Evolutionary conservation across 2,329 filamentous ascomycete species (phyloP).

Genomic region (Trichoderma gracile): DNA sequence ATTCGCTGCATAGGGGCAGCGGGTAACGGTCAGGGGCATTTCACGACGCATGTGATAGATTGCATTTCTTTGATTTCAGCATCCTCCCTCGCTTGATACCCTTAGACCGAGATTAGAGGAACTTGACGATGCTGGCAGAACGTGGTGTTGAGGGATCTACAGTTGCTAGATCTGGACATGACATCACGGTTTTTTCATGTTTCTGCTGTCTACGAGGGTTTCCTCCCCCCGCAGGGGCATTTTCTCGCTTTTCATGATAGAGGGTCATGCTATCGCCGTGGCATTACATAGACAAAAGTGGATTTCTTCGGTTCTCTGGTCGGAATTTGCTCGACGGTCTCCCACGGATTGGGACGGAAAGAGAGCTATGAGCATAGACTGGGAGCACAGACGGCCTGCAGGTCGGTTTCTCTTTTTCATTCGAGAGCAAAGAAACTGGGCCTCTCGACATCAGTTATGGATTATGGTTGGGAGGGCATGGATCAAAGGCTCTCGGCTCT

Average conservation of each 20-base stretch:
- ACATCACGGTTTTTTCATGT: slow-evolving; percentile 41
- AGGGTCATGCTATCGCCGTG: slow-evolving; percentile 50
- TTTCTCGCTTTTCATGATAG: slow-evolving; percentile 47
- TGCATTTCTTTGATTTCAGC: slow-evolving; percentile 48
- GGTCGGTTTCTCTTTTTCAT: slow-evolving; percentile 40
- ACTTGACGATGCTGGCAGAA: slow-evolving; percentile 43
- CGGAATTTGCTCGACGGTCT: slow-evolving; percentile 40
- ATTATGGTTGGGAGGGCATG: slow-evolving; percentile 40
- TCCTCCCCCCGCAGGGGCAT: slow-evolving; percentile 40
- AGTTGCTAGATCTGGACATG: slow-evolving; percentile 39
- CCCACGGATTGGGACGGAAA: slow-evolving; percentile 37
- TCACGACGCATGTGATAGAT: slow-evolving; percentile 48
- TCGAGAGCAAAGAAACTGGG: slow-evolving; percentile 41
- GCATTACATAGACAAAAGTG: slow-evolving; percentile 63
- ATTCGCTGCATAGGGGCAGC: slow-evolving; percentile 38
- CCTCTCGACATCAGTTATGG: slow-evolving; percentile 44
- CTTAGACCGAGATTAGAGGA: slow-evolving; percentile 47
- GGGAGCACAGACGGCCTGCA: slow-evolving; percentile 38
- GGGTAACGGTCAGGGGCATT: slow-evolving; percentile 41
- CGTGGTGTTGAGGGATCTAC: slow-evolving; percentile 42
- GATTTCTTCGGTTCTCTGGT: slow-evolving; percentile 63
- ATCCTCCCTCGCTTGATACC: slow-evolving; percentile 48
- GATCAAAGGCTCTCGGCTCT: slow-evolving; percentile 36
- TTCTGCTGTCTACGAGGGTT: slow-evolving; percentile 43
- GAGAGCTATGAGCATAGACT: slow-evolving; percentile 40